Percentiles rank a stretch among this genome's conserved stretches.
Conservation (phyloP, 1,139 yeast genomes). For the Sugiyamaella xylanicola region DNA sequence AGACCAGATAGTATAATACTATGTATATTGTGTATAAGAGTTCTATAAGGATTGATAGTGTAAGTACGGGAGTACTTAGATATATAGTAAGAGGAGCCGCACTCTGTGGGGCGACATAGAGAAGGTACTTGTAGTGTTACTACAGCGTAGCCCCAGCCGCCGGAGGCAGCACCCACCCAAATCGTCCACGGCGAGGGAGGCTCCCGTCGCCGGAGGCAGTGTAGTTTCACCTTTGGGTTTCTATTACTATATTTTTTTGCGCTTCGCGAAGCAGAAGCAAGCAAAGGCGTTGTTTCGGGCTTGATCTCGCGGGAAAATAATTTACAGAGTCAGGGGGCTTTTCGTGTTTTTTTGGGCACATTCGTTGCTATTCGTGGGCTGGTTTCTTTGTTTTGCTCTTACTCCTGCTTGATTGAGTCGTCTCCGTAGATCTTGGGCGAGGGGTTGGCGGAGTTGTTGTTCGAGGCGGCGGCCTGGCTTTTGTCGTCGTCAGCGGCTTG, state of each 20-base stretch:
- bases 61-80: too few relatives aligned
- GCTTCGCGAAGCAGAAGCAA: background rate
- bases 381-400: background rate
- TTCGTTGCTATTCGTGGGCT: background rate
- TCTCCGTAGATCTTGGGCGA: constrained; percentile 23
- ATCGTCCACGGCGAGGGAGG: background rate
- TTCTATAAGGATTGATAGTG: too few relatives aligned
- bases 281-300: background rate
- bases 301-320: constrained; percentile 11
- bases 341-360: background rate
- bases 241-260: constrained; percentile 14
- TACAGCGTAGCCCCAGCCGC: background rate
- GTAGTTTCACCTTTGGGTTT: background rate
- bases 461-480: constrained; percentile 70
- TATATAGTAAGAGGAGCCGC: too few relatives aligned
- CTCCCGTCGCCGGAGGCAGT: constrained; percentile 9
- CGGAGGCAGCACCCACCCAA: background rate
- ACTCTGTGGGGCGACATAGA: too few relatives aligned
- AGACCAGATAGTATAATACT: too few relatives aligned
- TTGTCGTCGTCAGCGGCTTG: constrained; percentile 31
- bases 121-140: too few relatives aligned
- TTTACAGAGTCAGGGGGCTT: constrained; percentile 10
- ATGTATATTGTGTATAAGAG: too few relatives aligned
- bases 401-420: constrained; percentile 13
- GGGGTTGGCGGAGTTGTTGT: constrained; percentile 68